Conservation (phyloP, 495 filamentous ascomycete species). For the Neurospora discreta region DNA sequence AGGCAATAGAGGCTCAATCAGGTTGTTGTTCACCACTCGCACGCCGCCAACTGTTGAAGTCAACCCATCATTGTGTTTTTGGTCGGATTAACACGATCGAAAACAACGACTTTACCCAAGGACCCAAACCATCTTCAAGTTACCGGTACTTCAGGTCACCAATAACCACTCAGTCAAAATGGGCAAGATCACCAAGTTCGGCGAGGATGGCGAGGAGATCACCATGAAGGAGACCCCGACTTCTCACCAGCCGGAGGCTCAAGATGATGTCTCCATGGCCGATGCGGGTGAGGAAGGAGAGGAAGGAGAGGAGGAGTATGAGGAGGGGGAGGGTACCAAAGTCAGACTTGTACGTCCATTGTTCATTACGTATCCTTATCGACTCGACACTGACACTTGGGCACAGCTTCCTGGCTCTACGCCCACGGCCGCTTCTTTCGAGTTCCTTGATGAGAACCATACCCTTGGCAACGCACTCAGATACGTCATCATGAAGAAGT, state of each 20-base stretch:
- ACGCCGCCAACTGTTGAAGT: background rate
- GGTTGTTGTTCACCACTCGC: background rate
- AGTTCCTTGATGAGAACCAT: slow-evolving; percentile 86
- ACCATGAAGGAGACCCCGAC: slow-evolving; percentile 45
- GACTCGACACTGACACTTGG: background rate
- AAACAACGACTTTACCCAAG: background rate
- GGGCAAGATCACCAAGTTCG: slow-evolving; percentile 9
- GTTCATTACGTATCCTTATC: background rate
- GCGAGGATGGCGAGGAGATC: slow-evolving; percentile 22
- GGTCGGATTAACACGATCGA: background rate
- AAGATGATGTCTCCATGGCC: slow-evolving; percentile 30
- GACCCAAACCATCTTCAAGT: background rate
- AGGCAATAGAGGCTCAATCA: background rate
- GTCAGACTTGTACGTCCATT: slow-evolving; percentile 25
- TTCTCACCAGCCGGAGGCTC: slow-evolving; percentile 26
- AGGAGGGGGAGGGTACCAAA: slow-evolving; percentile 17
- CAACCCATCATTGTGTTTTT: background rate
- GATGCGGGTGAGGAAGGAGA: slow-evolving; percentile 28
- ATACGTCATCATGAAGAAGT: slow-evolving; percentile 99
- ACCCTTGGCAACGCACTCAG: slow-evolving; percentile 89
- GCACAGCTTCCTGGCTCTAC: slow-evolving; percentile 57
- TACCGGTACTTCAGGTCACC: background rate
- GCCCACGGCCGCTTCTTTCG: slow-evolving; percentile 60
- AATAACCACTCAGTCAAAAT: slow-evolving; percentile 16
- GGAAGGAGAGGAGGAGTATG: slow-evolving; percentile 19